Conservation (phyloP, 2,329 filamentous ascomycete genomes). For the Paramyrothecium roridum region DNA sequence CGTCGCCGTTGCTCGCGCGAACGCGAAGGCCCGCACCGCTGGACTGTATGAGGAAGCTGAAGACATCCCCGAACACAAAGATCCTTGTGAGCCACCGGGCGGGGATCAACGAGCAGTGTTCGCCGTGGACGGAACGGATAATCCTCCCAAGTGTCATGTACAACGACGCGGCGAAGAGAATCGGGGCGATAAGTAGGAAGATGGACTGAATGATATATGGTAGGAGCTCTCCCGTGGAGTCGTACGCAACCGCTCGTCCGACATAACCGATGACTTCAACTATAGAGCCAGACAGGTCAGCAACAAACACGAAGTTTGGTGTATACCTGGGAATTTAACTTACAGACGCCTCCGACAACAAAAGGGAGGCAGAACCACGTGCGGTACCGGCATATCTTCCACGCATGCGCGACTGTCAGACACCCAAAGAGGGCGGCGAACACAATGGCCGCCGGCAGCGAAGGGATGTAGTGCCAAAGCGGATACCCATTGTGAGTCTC, state of each 20-base stretch:
- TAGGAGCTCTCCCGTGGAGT: constrained; percentile 27
- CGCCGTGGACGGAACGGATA: constrained; percentile 23
- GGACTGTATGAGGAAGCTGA: constrained; percentile 24
- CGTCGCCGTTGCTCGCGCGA: constrained; percentile 14
- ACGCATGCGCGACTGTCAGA: constrained; percentile 36
- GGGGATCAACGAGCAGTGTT: constrained; percentile 13
- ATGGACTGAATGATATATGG: constrained; percentile 36
- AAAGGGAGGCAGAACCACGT: constrained; percentile 49
- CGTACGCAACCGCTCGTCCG: constrained; percentile 27
- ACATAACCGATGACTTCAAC: constrained; percentile 36
- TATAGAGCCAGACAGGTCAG: not conserved
- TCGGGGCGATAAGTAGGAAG: constrained; percentile 37
- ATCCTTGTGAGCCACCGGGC: constrained; percentile 22
- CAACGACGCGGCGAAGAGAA: constrained; percentile 41
- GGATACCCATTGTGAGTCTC: constrained; percentile 17
- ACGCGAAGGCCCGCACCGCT: constrained; percentile 23
- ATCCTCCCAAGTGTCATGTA: constrained; percentile 42
- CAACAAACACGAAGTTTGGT: not conserved
- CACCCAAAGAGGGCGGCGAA: constrained; percentile 42
- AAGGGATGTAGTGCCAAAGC: constrained; percentile 32
- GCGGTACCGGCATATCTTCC: constrained; percentile 35
- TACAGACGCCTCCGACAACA: constrained; percentile 41
- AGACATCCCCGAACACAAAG: constrained; percentile 26
- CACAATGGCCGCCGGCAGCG: constrained; percentile 38
- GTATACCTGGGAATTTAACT: constrained; percentile 17